Base-by-base conservation (phyloP, 2,329 filamentous ascomycete species). In the Cladophialophora carrionii region DNA sequence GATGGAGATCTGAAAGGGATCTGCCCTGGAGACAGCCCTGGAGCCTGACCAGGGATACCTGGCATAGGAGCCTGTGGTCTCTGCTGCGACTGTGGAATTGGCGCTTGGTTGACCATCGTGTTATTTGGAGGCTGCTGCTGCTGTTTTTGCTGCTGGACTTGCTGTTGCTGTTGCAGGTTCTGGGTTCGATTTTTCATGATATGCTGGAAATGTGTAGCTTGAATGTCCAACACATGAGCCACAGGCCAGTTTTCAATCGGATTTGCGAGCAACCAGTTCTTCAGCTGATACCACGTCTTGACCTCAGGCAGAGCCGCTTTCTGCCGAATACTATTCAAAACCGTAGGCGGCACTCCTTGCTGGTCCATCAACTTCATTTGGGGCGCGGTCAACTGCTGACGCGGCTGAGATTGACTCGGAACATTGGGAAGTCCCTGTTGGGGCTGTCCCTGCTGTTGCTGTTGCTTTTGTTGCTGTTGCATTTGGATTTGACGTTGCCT, bases 381-480 rank as follows among this genome's bases (percentile, higher is more conserved):
- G 22, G 65, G 68, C 4, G 64, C 56, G 37, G 52, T 68, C 53
- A 71, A 65, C 49, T 65, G 67, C 32, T 58, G 67, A 31, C 65
- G 56, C 37, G 62, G 54, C 54, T 64, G 68, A 32, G 54, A 22
- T 61, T 72, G 64, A 41, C 67, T 63, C 37, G 62, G 62, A 22
- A 53, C 74, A 52, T 65, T 61, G 54, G 62, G 64, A 24, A 70
- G 69, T 43, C 68, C 60, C 32, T 71, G 72, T 61, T 66, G 72
- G 52, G 61, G 70, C 60, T 72, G 66, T 32, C 68, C 69, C 56
- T 70, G 73, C 10, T 71, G 69, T 57, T 73, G 71, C 56, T 73
- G 76, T 57, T 76, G 75, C 48, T 77, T 75, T 57, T 67, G 63
- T 43, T 69, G 67, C 56, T 69, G 68, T 37, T 69, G 67, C 57